Evolutionary conservation across 257 asterid species (phyloP).

Genomic region (Nicotiana tabacum): DNA sequence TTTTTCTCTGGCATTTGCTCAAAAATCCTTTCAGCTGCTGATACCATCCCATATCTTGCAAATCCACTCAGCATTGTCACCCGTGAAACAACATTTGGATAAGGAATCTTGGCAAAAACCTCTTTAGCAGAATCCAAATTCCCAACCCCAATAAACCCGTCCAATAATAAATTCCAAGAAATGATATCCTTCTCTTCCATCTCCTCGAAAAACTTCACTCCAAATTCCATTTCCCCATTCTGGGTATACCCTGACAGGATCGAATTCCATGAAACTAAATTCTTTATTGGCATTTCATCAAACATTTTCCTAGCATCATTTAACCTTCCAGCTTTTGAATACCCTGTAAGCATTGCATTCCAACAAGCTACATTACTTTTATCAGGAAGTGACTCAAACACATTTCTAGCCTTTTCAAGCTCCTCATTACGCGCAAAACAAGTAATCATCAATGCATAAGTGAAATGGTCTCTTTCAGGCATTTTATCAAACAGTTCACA

Average conservation of each 20-base stretch:
- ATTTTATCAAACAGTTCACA: constrained; percentile 34
- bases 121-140: constrained; percentile 25
- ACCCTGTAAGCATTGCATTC: constrained; percentile 49
- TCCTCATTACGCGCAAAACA: constrained; percentile 26
- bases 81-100: constrained; percentile 29
- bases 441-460: constrained; percentile 45
- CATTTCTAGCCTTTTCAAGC: constrained; percentile 26
- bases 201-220: constrained; percentile 26
- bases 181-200: constrained; percentile 27
- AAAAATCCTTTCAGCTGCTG: constrained; percentile 26
- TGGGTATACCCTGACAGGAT: constrained; percentile 33
- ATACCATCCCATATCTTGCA: constrained; percentile 20
- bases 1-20: constrained; percentile 22
- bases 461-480: constrained; percentile 32
- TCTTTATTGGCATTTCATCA: constrained; percentile 23
- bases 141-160: constrained; percentile 26
- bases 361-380: constrained; percentile 32
- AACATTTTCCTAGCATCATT: constrained; percentile 30
- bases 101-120: constrained; percentile 24
- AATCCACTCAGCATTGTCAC: constrained; percentile 36
- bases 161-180: constrained; percentile 33
- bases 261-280: constrained; percentile 34
- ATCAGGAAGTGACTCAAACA: constrained; percentile 32
- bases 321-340: constrained; percentile 27
- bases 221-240: constrained; percentile 27